Evolutionary conservation across 352 stramenopile genomes (phyloP).

Genomic region (Phytophthora idaei): DNA sequence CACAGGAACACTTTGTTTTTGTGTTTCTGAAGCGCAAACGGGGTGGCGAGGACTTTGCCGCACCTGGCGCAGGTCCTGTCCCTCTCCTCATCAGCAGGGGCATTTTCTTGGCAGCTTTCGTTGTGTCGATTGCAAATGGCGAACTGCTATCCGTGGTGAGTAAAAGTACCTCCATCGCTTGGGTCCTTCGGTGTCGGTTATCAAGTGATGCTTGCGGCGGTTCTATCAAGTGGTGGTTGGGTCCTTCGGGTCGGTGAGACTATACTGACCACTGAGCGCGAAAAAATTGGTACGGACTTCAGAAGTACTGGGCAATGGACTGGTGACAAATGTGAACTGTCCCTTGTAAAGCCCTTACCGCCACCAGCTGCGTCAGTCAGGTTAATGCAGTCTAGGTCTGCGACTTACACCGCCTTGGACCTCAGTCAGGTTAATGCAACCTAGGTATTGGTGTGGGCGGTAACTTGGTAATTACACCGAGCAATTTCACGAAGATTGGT

Average conservation of each 20-base stretch:
- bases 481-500: too few relatives aligned
- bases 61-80: constrained; percentile 14
- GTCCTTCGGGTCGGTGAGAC: too few relatives aligned
- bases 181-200: constrained; percentile 11
- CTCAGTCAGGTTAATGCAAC: too few relatives aligned
- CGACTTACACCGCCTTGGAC: background rate
- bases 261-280: background rate
- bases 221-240: too few relatives aligned
- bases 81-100: background rate
- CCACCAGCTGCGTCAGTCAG: background rate
- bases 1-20: constrained; percentile 16
- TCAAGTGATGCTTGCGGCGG: background rate
- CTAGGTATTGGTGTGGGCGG: too few relatives aligned
- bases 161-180: constrained; percentile 10
- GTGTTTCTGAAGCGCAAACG: constrained; percentile 9
- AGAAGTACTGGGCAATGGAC: background rate
- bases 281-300: constrained; percentile 4
- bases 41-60: constrained; percentile 19
- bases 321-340: constrained; percentile 1
- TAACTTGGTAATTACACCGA: too few relatives aligned
- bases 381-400: background rate
- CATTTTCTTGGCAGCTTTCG: constrained; percentile 1
- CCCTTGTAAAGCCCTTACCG: background rate
- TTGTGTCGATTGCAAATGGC: background rate
- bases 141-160: constrained; percentile 3